Evolutionary conservation across 2,329 filamentous ascomycete genomes (phyloP).

Genomic region (Alternaria sp.): DNA sequence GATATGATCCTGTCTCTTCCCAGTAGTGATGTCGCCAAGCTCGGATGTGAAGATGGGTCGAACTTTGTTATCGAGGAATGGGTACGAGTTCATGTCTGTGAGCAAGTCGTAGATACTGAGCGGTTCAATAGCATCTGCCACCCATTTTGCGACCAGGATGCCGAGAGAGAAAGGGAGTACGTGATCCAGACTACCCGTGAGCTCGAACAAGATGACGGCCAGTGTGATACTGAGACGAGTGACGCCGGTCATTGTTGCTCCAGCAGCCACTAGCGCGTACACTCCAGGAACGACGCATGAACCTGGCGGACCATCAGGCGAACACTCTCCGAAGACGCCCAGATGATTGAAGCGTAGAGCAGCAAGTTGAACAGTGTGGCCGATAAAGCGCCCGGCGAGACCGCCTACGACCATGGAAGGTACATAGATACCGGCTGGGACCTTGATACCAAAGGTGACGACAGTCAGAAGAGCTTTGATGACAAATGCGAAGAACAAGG

Average conservation of each 20-base stretch:
- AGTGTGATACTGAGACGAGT: slow-evolving; percentile 92
- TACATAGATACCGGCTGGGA: slow-evolving; percentile 96
- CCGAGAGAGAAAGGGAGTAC: slow-evolving; percentile 93
- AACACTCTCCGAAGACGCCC: slow-evolving; percentile 76
- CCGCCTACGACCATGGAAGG: slow-evolving; percentile 99
- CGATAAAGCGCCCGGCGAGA: slow-evolving; percentile 84
- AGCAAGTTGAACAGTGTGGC: slow-evolving; percentile 82
- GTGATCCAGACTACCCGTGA: slow-evolving; percentile 93
- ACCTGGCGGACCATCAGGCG: slow-evolving; percentile 69
- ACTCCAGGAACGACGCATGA: slow-evolving; percentile 96
- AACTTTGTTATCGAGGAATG: slow-evolving; percentile 95
- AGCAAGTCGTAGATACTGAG: slow-evolving; percentile 94
- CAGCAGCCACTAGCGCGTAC: slow-evolving; percentile 91
- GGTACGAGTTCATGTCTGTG: slow-evolving; percentile 96
- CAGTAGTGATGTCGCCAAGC: slow-evolving; percentile 83
- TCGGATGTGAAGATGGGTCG: slow-evolving; percentile 90
- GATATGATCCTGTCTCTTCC: slow-evolving; percentile 73
- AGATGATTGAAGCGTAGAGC: slow-evolving; percentile 76
- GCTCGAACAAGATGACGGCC: slow-evolving; percentile 92
- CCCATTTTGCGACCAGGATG: slow-evolving; percentile 97
- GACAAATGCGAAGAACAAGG: slow-evolving; percentile 78
- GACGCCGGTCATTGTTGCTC: slow-evolving; percentile 97
- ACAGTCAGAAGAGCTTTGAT: slow-evolving; percentile 89
- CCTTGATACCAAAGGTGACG: slow-evolving; percentile 94
- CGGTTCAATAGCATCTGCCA: slow-evolving; percentile 91